These are phyloP conservation scores for Trebouxia sp. DNA, from an alignment of 139 green algal species.

Conservation along the genomic window DNA sequence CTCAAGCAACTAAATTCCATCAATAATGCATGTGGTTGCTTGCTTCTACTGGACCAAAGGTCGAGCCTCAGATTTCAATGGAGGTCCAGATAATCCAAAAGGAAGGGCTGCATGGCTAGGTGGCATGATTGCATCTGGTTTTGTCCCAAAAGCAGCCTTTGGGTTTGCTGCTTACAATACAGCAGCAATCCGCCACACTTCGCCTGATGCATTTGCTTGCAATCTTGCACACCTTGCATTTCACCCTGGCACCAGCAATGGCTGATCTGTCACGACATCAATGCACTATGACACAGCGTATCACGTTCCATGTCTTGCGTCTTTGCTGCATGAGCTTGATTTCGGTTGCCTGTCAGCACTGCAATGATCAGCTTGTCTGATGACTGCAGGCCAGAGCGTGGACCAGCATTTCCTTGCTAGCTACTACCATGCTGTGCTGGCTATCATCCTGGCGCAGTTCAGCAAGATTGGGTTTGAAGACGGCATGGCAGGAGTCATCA, in stretches of 20 bases:
- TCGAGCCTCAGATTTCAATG: not conserved
- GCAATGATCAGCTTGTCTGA: not conserved
- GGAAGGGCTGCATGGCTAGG: not conserved
- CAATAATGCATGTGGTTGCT: not conserved
- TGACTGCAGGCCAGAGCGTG: conserved; percentile 14
- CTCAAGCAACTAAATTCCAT: not conserved
- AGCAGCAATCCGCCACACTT: not conserved
- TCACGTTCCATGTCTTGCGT: not conserved
- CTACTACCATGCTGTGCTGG: conserved; percentile 27
- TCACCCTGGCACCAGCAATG: not conserved
- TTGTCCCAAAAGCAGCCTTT: not conserved
- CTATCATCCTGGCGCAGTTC: conserved; percentile 31
- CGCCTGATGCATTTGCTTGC: too few species aligned
- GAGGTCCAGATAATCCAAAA: not conserved
- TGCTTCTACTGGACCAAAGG: not conserved
- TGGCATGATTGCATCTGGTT: not conserved
- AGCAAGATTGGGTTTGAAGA: conserved; percentile 2
- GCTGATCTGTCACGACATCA: not conserved
- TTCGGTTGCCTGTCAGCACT: not conserved
- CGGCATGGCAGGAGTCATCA: conserved; percentile 32
- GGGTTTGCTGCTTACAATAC: not conserved
- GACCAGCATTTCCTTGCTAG: conserved; percentile 24
- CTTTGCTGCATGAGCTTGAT: not conserved
- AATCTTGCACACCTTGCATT: not conserved
- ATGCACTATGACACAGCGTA: not conserved